Conservation (phyloP, 163 green algal genomes). For the Chloromonas sp. region DNA sequence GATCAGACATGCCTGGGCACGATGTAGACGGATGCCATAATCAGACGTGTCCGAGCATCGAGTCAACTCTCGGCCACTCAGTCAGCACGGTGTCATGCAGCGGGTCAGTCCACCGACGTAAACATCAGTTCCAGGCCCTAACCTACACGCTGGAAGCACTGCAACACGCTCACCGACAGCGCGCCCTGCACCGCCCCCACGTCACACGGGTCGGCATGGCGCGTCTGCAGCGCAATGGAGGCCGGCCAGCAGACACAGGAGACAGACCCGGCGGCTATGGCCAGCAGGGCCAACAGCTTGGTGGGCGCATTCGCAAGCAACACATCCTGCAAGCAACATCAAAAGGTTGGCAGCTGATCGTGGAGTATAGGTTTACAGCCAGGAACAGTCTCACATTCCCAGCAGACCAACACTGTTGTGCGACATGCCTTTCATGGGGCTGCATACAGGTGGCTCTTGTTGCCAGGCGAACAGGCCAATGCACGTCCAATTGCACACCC, state of each 20-base stretch:
- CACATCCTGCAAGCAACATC: conserved; percentile 13
- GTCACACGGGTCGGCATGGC: conserved; percentile 12
- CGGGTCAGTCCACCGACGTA: no score
- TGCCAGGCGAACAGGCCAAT: no score
- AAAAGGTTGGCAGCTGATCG: not conserved
- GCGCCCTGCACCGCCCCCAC: conserved; percentile 35
- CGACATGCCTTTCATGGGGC: no score
- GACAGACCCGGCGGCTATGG: conserved; percentile 17
- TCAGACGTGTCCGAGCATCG: no score
- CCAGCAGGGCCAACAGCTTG: conserved; percentile 26
- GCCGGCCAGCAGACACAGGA: conserved; percentile 23
- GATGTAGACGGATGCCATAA: no score
- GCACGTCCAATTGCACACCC: no score
- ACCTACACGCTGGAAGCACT: not conserved
- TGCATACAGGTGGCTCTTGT: no score
- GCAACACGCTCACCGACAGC: conserved; percentile 17
- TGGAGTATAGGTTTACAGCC: not conserved
- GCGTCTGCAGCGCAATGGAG: conserved; percentile 31
- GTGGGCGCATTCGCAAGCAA: conserved; percentile 19
- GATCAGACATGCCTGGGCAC: no score
- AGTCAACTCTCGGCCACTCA: no score
- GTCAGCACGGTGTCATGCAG: no score
- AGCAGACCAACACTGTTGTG: no score
- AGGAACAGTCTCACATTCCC: not conserved
- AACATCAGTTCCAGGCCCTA: no score